Base-by-base conservation (phyloP, 164 flowering plant species). In the Kalanchoe fedtschenkoi region DNA sequence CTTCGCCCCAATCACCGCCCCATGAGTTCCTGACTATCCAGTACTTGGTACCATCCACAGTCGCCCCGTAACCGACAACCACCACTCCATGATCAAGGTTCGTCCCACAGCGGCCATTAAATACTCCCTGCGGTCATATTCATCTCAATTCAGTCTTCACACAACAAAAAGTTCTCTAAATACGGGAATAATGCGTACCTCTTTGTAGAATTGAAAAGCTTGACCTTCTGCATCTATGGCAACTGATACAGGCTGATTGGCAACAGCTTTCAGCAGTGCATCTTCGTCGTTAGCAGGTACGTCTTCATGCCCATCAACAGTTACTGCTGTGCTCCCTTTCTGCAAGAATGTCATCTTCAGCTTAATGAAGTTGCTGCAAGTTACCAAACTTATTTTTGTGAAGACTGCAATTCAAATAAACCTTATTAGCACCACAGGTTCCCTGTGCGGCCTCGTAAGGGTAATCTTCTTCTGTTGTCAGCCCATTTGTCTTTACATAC, bases 1-100 rank as follows among this genome's bases (percentile, higher is more conserved):
- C 78, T 71, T 92, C 96, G 37, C 95, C 95, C 98, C 98, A 89
- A 42, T 77, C 83, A 30, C 78, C 29, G 37, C 98, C 98, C 98
- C 98, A 92, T 2, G 98, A 92, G 77, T 92, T 92, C 78, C 70
- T 87, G 77, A 92, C 89, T 17, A 78, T 84, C 98, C 96, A 89
- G 66, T 89, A 92, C 60, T 87, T 84, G 24, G 88, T 87, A 10
- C 95, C 95, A 67, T 87, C 96, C 0, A 70, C 41, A 1, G 89
- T 76, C 38, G 78, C 68, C 30, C 98, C 96, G 53, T 92, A 92
- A 0, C 98, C 98, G 34, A 92, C 93, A 14, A 76, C 63, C 9
- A 86, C 87, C 58, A 89, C 96, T 10, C 95, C 96, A 60, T 92
- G 98, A 53, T 92, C 71, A 41, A 89, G 79, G 42, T 81, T 82